A percentile compares a stretch with the other conserved stretches of the same genome.
phyloP scores from a whole-genome alignment of 177 flowering plant genomes.

The Vitis hybrid region DNA sequence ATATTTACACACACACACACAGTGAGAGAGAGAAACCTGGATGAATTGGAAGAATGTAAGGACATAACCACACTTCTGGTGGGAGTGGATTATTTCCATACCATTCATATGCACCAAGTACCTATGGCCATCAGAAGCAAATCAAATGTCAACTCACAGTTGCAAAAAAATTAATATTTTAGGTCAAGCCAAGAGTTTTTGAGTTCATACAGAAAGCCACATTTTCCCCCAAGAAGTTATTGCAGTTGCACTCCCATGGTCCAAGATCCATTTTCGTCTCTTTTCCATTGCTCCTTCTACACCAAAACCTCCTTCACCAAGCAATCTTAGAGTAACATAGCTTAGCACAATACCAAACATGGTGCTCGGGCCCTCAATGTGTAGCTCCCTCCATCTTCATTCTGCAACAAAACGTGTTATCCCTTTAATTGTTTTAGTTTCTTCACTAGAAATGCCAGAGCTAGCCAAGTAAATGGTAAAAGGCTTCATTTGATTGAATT shows the following conservation, averaged over 20 bases:
- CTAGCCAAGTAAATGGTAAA: too few relatives aligned
- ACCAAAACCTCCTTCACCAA: constrained; percentile 33
- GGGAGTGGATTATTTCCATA: too few relatives aligned
- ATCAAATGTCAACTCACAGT: neutral
- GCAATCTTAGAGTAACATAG: constrained; percentile 39
- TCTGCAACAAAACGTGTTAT: too few relatives aligned
- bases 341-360: constrained; percentile 40
- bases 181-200: neutral
- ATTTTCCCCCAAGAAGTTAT: constrained; percentile 10
- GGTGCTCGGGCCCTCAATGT: constrained; percentile 47
- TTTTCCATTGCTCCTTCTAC: constrained; percentile 28
- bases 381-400: constrained; percentile 19
- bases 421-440: too few relatives aligned
- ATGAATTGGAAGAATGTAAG: too few relatives aligned
- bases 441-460: too few relatives aligned
- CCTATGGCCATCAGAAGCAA: neutral
- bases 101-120: too few relatives aligned
- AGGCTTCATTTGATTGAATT: too few relatives aligned
- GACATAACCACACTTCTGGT: too few relatives aligned
- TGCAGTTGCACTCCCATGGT: too few relatives aligned
- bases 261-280: neutral
- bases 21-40: too few relatives aligned
- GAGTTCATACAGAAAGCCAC: neutral
- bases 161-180: neutral
- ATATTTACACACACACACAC: too few relatives aligned